Percentiles rank a stretch among this genome's conserved stretches.
phyloP scores from a whole-genome alignment of 176 grass and related monocot genomes.

The Aegilops umbellulata region DNA sequence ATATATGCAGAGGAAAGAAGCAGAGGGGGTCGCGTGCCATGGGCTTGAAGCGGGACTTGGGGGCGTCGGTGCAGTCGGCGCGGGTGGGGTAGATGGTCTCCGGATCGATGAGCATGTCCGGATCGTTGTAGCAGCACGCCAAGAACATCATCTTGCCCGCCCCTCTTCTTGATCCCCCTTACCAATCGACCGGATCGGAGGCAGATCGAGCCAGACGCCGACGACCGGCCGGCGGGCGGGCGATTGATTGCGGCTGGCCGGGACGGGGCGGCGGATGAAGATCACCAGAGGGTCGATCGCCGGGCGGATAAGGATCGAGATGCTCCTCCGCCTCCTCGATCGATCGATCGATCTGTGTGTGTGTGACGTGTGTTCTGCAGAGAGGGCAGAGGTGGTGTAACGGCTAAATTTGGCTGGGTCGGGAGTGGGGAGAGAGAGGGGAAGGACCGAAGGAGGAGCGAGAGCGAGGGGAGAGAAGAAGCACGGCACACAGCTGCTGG shows the following conservation, averaged over 20 bases:
- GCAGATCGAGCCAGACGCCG: background rate
- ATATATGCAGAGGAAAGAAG: background rate
- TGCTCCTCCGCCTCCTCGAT: background rate
- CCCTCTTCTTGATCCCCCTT: background rate
- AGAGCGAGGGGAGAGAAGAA: background rate
- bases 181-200: background rate
- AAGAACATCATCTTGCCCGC: conserved; percentile 39
- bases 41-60: conserved; percentile 80
- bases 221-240: too few relatives aligned
- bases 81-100: conserved; percentile 73
- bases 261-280: too few relatives aligned
- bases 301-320: background rate
- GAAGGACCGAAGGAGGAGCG: background rate
- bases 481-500: background rate
- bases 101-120: conserved; percentile 74
- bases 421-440: background rate
- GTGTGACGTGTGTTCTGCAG: background rate
- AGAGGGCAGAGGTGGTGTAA: conserved; percentile 35
- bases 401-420: conserved; percentile 52
- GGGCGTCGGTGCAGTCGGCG: conserved; percentile 58
- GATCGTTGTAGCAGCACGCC: conserved; percentile 69
- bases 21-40: conserved; percentile 17
- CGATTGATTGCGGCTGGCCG: too few relatives aligned
- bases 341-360: background rate
- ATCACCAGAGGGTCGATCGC: too few relatives aligned